Evolutionary conservation across 2,329 filamentous ascomycete genomes (phyloP).

Genomic region (Endocalyx cinctus): DNA sequence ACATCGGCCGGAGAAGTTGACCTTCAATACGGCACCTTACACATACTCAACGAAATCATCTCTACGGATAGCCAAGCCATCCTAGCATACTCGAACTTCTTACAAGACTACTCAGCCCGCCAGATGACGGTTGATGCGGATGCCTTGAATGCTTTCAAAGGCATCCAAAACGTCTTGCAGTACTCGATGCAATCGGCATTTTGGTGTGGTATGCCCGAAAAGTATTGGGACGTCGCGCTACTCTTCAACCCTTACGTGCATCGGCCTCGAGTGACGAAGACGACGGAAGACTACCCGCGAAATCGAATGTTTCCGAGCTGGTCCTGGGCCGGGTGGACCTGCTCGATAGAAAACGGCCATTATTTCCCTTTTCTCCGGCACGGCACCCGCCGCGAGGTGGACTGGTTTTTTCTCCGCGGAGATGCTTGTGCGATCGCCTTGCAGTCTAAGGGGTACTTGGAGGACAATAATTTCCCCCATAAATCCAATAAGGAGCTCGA

Average conservation of each 20-base stretch:
- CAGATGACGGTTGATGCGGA: slow-evolving; percentile 1
- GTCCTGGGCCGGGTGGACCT: slow-evolving; percentile 6
- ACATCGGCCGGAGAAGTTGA: too few species aligned
- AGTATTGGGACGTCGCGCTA: slow-evolving; percentile 3
- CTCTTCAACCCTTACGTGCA: neutral
- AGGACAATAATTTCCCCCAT: slow-evolving; percentile 1
- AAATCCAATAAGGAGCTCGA: slow-evolving; percentile 1
- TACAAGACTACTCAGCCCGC: neutral
- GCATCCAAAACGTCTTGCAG: slow-evolving; percentile 3
- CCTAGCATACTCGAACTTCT: slow-evolving; percentile 2
- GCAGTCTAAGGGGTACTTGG: too few species aligned
- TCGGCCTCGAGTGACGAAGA: neutral
- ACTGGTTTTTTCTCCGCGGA: too few species aligned
- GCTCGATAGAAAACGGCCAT: neutral
- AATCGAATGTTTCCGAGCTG: slow-evolving; percentile 5
- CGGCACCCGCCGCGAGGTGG: too few species aligned
- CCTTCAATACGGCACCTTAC: too few species aligned
- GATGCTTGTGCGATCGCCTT: too few species aligned
- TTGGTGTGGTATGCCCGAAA: slow-evolving; percentile 5
- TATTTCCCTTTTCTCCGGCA: too few species aligned
- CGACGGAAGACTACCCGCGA: neutral
- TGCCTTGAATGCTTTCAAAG: slow-evolving; percentile 4
- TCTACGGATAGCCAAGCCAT: too few species aligned
- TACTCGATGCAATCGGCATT: slow-evolving; percentile 4
- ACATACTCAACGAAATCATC: too few species aligned